Base-by-base conservation (phyloP, 2,329 filamentous ascomycete genomes). In the Colletotrichum cordylinicola region DNA sequence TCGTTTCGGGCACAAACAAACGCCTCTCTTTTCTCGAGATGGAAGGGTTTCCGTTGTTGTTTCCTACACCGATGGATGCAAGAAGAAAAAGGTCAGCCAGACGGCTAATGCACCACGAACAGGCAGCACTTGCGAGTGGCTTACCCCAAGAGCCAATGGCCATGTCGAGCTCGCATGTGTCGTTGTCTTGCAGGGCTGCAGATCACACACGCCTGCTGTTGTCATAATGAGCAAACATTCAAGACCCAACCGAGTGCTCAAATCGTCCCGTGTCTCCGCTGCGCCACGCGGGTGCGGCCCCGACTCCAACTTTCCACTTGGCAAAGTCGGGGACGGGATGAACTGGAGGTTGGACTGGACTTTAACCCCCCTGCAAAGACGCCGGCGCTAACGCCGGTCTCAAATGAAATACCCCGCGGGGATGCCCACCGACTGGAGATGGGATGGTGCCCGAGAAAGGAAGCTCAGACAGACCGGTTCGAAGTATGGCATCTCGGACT, bases 91-190 rank as follows among this genome's bases (percentile, higher is more conserved):
- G 29, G 62, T 24, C 43, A 52, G n/a, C 43, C 43, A 52, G n/a
- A 33, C 66, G 56, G 66, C 27, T 56, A 58, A 35, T 56, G 69
- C 35, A 60, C 35, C 27, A 31, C n/a, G 16, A 61, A 33, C 33
- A 73, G 73, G 70, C 70, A 69, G 48, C 64, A 64, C 15, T 60
- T 31, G n/a, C 29, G 16, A 6, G 58, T 73, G 74, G 70, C 70
- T 73, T 68, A 9, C 15, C 8, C 24, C 21, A 29, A n/a, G n/a
- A 39, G 70, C 70, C 70, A 75, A 75, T 73, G 35, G 21, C 31
- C 18, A 10, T 74, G 16, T 27, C 35, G 21, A 33, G 27, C 18
- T 35, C 27, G 72, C 24, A 35, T 62, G 39, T 56, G n/a, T 52
- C 33, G 43, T 27, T 33, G 35, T 35, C 37, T 24, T 37, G 24